Conservation (phyloP, 768 basidiomycete species). For the Trametes villosa region DNA sequence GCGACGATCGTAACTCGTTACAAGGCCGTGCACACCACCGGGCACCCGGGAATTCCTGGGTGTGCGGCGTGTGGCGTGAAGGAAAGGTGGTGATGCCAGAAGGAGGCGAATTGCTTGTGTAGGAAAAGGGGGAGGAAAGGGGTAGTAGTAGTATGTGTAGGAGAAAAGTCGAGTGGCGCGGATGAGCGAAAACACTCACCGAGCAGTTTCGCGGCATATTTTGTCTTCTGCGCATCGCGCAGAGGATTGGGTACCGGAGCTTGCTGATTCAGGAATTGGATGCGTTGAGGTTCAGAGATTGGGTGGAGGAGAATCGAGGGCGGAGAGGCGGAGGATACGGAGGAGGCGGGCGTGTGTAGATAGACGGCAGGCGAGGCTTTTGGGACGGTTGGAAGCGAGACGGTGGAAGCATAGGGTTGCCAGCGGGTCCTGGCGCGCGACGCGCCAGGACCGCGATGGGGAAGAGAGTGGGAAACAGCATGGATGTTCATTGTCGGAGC, state of each 20-base stretch:
- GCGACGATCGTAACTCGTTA: too few relatives aligned
- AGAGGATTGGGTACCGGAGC: slow-evolving; percentile 39
- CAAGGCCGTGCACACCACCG: too few relatives aligned
- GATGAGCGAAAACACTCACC: slow-evolving; percentile 52
- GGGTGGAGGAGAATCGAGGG: slow-evolving; percentile 37
- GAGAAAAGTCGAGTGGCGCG: neutral
- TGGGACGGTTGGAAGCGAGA: slow-evolving; percentile 41
- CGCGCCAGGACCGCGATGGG: slow-evolving; percentile 71
- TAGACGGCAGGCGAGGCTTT: slow-evolving; percentile 43
- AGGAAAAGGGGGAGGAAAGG: too few relatives aligned
- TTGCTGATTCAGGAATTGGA: slow-evolving; percentile 38
- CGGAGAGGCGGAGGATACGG: slow-evolving; percentile 52
- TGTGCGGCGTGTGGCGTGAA: too few relatives aligned
- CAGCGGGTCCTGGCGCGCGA: slow-evolving; percentile 73
- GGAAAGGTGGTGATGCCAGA: too few relatives aligned
- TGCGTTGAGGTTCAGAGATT: slow-evolving; percentile 40
- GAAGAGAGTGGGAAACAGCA: slow-evolving; percentile 52
- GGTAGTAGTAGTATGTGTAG: neutral
- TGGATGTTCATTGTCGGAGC: slow-evolving; percentile 35
- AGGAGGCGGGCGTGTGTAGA: slow-evolving; percentile 63
- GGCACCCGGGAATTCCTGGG: too few relatives aligned
- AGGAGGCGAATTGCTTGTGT: too few relatives aligned
- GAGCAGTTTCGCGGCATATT: slow-evolving; percentile 69
- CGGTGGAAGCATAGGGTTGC: slow-evolving; percentile 72
- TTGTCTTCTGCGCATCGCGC: slow-evolving; percentile 58